Conservation (phyloP, 208 protist genomes). For the Acanthamoeba royreba region DNA sequence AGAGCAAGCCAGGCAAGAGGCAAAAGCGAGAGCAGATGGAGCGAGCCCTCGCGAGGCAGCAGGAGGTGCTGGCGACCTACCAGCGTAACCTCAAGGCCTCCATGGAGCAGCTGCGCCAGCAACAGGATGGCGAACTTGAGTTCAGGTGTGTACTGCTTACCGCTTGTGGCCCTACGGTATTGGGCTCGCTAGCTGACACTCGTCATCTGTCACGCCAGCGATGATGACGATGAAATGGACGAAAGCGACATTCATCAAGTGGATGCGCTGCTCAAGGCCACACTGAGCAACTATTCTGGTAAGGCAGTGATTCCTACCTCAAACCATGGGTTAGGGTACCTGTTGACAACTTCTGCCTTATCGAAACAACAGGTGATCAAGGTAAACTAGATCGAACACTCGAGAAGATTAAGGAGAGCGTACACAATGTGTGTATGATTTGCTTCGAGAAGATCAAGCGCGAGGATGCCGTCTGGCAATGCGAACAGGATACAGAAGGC, state of each 20-base stretch:
- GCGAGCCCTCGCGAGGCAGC: background rate
- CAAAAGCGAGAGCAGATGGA: background rate
- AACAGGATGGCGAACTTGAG: background rate
- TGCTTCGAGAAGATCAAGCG: constrained; percentile 18
- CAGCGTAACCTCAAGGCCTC: background rate
- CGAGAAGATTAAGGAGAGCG: background rate
- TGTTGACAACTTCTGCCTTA: too few species aligned
- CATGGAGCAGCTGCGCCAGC: background rate
- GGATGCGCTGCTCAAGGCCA: background rate
- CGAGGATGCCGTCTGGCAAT: background rate
- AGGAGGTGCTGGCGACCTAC: background rate
- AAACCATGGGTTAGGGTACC: too few species aligned
- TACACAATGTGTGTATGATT: constrained; percentile 5
- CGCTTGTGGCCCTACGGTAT: background rate
- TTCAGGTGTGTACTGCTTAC: background rate
- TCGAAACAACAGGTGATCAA: background rate
- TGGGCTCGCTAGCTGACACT: background rate
- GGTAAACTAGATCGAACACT: background rate
- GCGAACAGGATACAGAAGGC: background rate
- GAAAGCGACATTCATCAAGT: background rate
- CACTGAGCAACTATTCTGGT: background rate
- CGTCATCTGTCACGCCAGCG: background rate
- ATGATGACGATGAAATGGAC: background rate
- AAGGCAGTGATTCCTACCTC: too few species aligned
- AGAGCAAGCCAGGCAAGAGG: background rate